Evolutionary conservation across 2,329 filamentous ascomycete species (phyloP), one percentile per base, ranked within the genome.

Genomic region (Phialophora tarda): DNA sequence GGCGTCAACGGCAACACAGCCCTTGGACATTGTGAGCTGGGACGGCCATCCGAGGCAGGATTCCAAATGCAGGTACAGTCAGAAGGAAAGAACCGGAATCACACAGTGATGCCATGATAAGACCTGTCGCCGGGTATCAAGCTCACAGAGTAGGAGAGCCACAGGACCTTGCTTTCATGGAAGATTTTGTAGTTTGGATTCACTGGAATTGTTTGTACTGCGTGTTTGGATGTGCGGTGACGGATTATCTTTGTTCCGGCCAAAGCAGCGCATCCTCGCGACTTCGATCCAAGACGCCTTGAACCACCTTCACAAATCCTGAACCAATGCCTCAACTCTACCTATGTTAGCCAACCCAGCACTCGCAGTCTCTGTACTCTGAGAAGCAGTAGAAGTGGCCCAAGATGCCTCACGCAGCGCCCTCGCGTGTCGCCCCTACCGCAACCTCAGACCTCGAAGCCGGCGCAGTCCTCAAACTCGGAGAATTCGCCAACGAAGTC

Each of bases 401-500:
- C 60, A 69, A 61, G 3, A 70, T 70, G 66, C 67, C 69, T 62
- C 71, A 71, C 66, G 71, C 71, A 24, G 71, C 71, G 6, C 71
- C 71, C 23, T 73, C 71, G 8, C 71, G 71, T 26, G 62, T 67
- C 12, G 60, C 67, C 12, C 81, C 71, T 76, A 81, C 71, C 79
- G 80, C 69, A 56, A 85, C 88, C 64, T 90, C 91, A 76, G 93
- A 97, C 77, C 94, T 98, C 79, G 93, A 97, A 82, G 93, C 94
- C 26, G 88, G 90, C 58, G 83, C 87, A 7, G 88, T 88, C 63
- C 88, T 98, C 70, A 91, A 90, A 78, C 90, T 99, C 11, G 95
- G 95, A 80, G 94, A 97, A 77, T 97, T 98, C 80, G 88, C 96
- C 74, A 85, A 94, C 75, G 93, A 96, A 71, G 92, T 95, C 77